phyloP scores from a whole-genome alignment of 1,284 basidiomycete genomes.

The Apiotrichum brassicae region DNA sequence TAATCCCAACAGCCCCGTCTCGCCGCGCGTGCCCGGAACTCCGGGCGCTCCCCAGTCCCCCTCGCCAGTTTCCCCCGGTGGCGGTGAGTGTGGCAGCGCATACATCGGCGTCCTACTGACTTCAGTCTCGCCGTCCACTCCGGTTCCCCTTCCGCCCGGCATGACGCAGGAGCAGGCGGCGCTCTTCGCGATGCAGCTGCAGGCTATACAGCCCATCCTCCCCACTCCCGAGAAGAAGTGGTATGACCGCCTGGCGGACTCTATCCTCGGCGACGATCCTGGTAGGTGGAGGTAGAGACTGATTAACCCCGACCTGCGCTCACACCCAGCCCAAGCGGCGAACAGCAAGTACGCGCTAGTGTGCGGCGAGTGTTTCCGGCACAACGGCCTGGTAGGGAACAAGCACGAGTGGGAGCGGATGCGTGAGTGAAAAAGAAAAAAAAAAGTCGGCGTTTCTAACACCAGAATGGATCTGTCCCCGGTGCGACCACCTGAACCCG shows the following conservation, averaged over 20 bases:
- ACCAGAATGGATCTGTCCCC: slow-evolving; percentile 45
- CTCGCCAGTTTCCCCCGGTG: slow-evolving; percentile 4
- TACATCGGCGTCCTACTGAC: too few relatives aligned
- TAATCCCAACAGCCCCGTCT: slow-evolving; percentile 12
- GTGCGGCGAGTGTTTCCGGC: slow-evolving; percentile 83
- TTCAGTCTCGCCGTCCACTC: slow-evolving; percentile 11
- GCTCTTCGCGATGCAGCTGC: slow-evolving; percentile 38
- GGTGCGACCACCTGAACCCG: slow-evolving; percentile 44
- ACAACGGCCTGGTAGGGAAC: slow-evolving; percentile 86
- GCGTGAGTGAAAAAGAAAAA: too few relatives aligned
- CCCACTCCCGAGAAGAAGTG: slow-evolving; percentile 67
- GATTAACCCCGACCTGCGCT: slow-evolving; percentile 24
- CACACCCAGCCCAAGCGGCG: slow-evolving; percentile 38
- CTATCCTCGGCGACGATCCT: slow-evolving; percentile 76
- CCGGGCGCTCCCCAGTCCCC: slow-evolving; percentile 11
- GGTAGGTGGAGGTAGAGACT: slow-evolving; percentile 47
- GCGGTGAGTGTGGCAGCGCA: slow-evolving; percentile 17
- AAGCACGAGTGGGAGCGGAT: slow-evolving; percentile 80
- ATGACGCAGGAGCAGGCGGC: slow-evolving; percentile 41
- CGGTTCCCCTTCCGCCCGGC: slow-evolving; percentile 28
- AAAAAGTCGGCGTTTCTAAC: too few relatives aligned
- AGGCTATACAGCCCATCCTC: slow-evolving; percentile 42
- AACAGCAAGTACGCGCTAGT: slow-evolving; percentile 79
- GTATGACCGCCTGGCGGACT: slow-evolving; percentile 84
- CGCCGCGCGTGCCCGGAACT: slow-evolving; percentile 40